Evolutionary conservation across 2,329 filamentous ascomycete species (phyloP), one percentile per base, ranked within the genome.

Genomic region (Pseudogymnoascus sp.): DNA sequence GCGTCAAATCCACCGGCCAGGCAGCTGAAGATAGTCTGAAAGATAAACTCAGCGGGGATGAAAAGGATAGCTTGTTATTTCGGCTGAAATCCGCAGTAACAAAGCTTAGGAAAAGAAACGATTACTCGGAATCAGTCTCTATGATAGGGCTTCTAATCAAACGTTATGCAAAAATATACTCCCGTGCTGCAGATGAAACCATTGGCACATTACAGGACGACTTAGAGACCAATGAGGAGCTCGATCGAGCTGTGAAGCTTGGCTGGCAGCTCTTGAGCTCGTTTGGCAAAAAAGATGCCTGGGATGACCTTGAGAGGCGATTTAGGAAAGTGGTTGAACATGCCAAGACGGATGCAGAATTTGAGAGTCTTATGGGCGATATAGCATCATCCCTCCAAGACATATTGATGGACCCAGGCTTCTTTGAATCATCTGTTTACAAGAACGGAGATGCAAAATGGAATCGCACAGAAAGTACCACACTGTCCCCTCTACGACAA

Each of bases 121-220:
- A 96, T 72, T 97, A 97, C 72, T 86, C 88, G 0, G 86, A 92
- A 58, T 96, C 92, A 0, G 91, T 96, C 0, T 91, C 90, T 0
- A 91, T 87, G 0, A 75, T 97, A 33, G 84, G 89, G 0, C 75
- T 86, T 6, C 79, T 97, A 5, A 80, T 97, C 62, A 85, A 91
- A 70, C 84, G 88, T 42, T 96, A 96, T 73, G 87, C 90, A 8
- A 78, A 85, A 65, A 80, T 86, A 8, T 97, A 97, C 72, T 90
- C 91, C 0, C 84, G 86, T 36, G 88, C 87, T 0, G 82, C 86
- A 0, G 83, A 88, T 61, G 84, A 91, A 58, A 82, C 90, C 0
- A 79, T 86, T 2, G 80, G 84, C 23, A 83, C 84, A 1, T 83
- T 87, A 0, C 83, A 90, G 66, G 83, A 89, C 41, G 90, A 92